Evolutionary conservation across 73 alveolate species (phyloP), one percentile per base, ranked within the genome.

Genomic region (Loxodes magnus): DNA sequence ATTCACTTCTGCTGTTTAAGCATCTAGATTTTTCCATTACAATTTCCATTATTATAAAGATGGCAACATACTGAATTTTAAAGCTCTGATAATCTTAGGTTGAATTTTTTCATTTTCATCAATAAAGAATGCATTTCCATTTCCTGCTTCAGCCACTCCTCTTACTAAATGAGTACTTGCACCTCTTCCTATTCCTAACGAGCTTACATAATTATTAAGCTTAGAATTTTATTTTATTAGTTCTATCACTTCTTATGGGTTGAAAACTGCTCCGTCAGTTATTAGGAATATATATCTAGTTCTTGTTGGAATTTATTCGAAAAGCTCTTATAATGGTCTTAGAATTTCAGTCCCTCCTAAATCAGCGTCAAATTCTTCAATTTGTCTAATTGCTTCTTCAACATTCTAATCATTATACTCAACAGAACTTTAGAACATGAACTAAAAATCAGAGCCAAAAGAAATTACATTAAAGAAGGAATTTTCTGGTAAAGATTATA

Each of bases 251-350:
- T 52, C 54, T 24, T 77, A 74, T 30, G 85, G 72, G 48, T 87
- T 66, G 27, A 51, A 27, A 10, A 85, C 95, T 43, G 56, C 93
- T 4, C 99, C 99, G 75, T 93, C 99, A 33, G 99, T 93, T 34
- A 93, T 61, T 26, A 93, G 67, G 52, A 78, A 88, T 3, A 93
- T 64, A 53, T 70, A 56, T 51, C 72, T 70, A 2, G 79, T 60
- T 28, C 34, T 16, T 15, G 23, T 56, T 56, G 15, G 22, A 43
- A 48, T 30, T 15, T 5, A 4, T 5, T 36, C 7, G 5, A 44
- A 44, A 44, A 14, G 10, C 5, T 20, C 51, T 5, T 14, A 6
- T 5, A 44, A 16, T 6, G 58, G 58, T 5, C 15, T 3, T 30
- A 38, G 44, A 23, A 82, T 83, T 30, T 82, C 83, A 3, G 94